phyloP scores from a whole-genome alignment of 164 flowering plant species.

The Stephania cephalantha region DNA sequence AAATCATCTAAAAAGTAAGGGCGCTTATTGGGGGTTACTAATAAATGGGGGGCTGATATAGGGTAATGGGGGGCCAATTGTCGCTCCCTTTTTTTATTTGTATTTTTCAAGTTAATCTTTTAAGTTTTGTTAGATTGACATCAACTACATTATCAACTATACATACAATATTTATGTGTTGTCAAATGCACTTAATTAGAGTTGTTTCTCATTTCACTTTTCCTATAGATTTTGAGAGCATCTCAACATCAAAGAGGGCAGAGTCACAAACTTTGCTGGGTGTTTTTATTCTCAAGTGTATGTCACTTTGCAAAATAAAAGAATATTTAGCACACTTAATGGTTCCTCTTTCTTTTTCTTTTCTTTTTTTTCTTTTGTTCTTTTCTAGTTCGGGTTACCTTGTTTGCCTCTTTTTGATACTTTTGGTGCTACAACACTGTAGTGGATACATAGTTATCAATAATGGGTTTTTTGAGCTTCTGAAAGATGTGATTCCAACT shows the following conservation, averaged over 20 bases:
- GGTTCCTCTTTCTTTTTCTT: neutral
- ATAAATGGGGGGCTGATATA: too few species aligned
- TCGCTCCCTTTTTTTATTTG: neutral
- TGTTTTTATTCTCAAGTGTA: conserved; percentile 1
- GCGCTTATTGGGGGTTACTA: too few species aligned
- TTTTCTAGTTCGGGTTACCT: neutral
- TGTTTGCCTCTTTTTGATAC: neutral
- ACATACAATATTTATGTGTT: too few species aligned
- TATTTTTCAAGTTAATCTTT: neutral
- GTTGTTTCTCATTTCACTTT: neutral
- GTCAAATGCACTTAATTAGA: too few species aligned
- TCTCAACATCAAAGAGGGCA: neutral
- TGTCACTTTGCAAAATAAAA: neutral
- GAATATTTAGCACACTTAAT: neutral
- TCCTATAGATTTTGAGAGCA: neutral
- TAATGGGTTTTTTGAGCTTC: neutral
- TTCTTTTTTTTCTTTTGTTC: neutral
- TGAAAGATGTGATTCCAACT: neutral
- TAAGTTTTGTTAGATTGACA: neutral
- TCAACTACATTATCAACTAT: too few species aligned
- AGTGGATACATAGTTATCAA: neutral
- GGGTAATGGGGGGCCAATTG: too few species aligned
- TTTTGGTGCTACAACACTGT: neutral
- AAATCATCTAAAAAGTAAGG: too few species aligned
- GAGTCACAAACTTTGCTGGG: neutral